These are phyloP conservation scores for Tetrapisispora namnaoensis DNA, from an alignment of 805 yeast genomes.

Conservation along the genomic window DNA sequence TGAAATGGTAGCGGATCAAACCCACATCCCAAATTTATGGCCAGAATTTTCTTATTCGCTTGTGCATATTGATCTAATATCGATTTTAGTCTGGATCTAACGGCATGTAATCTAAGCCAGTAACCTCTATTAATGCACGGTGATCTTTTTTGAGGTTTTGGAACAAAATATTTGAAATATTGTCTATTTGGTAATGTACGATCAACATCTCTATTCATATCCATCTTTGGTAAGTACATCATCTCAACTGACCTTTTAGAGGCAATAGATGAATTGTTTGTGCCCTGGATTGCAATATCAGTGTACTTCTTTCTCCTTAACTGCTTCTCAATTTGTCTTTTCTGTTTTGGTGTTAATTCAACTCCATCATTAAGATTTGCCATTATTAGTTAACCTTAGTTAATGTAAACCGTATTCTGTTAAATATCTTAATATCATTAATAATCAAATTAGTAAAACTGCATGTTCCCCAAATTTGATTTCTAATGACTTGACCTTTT, in stretches of 20 bases:
- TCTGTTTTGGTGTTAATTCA: slow-evolving; percentile 2
- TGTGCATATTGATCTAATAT: slow-evolving; percentile 32
- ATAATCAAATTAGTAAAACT: no score
- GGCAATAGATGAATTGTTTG: slow-evolving; percentile 74
- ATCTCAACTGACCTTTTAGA: slow-evolving; percentile 73
- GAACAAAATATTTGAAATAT: slow-evolving; percentile 61
- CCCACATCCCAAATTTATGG: slow-evolving; percentile 75
- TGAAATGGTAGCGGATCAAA: slow-evolving; percentile 56
- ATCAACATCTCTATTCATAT: slow-evolving; percentile 6
- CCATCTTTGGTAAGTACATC: slow-evolving; percentile 34
- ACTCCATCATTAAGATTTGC: no score
- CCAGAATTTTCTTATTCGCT: slow-evolving; percentile 24
- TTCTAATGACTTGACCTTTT: no score
- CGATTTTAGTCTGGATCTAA: slow-evolving; percentile 40
- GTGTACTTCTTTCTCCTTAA: slow-evolving; percentile 40
- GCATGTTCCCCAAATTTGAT: no score
- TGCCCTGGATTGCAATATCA: slow-evolving; percentile 70
- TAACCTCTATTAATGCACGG: slow-evolving; percentile 79
- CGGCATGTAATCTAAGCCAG: slow-evolving; percentile 70
- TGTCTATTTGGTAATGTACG: slow-evolving; percentile 24
- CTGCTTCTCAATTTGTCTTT: slow-evolving; percentile 29
- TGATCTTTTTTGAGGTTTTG: slow-evolving; percentile 49
- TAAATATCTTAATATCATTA: no score
- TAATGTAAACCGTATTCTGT: no score
- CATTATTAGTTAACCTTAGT: no score